Evolutionary conservation across 495 filamentous ascomycete species (phyloP), one percentile per base, ranked within the genome.

Genomic region (Aspergillus cristatus): DNA sequence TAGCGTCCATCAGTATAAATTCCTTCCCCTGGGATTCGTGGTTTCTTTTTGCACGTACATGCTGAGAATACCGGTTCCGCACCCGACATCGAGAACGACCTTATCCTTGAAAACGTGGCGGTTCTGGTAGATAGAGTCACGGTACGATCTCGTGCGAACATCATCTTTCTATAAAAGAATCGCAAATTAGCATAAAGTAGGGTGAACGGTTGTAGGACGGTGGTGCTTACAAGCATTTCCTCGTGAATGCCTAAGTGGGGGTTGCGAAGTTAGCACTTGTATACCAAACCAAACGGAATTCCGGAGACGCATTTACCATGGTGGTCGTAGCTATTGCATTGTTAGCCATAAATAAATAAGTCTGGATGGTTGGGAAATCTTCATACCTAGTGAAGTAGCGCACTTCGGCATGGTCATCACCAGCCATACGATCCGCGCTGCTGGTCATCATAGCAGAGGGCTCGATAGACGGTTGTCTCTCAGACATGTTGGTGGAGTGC

Each of bases 51-150:
- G 12, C 24, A 63, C 77, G 41, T 64, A 87, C 83, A 86, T 86
- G 81, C 81, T 85, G 42, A 86, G 79, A 55, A 86, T 86, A 51
- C 78, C 78, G 18, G 91, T 97, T 56, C 91, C 91, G 65, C 91
- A 99, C 57, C 91, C 91, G 40, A 99, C 90, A 62, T 99, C 91
- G 22, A 99, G 79, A 37, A 99, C 91, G 13, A 90, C 77, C 71
- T 97, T 99, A 67, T 90, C 90, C 56, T 86, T 89, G 77, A 99
- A 96, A 32, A 99, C 75, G 60, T 94, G 79, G 60, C 81, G 82
- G 67, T 99, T 94, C 56, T 87, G 86, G 53, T 94, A 84, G 54
- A 98, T 97, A 12, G 91, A 79, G 62, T 97, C 87, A 64, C 91
- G 88, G 70, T 98, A 98, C 13, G 86, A 91, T 53, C 76, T 76